Percentiles rank a stretch among this genome's conserved stretches.
These are phyloP conservation scores for Colletotrichum sidae DNA, from an alignment of 2,329 filamentous ascomycete species.

Conservation along the genomic window DNA sequence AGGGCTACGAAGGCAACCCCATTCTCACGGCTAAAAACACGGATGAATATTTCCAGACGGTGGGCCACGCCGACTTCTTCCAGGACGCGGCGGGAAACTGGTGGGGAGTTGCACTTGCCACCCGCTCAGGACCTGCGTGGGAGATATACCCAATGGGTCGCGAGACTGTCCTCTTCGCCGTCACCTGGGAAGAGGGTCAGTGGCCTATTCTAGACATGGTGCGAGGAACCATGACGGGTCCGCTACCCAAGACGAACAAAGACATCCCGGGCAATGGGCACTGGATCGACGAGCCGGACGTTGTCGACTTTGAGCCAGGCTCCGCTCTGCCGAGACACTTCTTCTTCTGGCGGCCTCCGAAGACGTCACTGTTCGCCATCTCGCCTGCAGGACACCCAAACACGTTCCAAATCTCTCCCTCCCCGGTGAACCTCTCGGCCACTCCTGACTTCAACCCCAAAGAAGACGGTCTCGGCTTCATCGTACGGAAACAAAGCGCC, in stretches of 20 bases:
- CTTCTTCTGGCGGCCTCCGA: constrained; percentile 59
- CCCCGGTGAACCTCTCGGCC: constrained; percentile 39
- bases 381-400: constrained; percentile 52
- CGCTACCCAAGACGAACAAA: constrained; percentile 47
- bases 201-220: constrained; percentile 61
- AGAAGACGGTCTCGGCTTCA: constrained; percentile 54
- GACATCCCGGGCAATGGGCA: constrained; percentile 54
- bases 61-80: constrained; percentile 59
- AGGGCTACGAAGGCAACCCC: constrained; percentile 54
- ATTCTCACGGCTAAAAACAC: constrained; percentile 56
- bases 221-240: constrained; percentile 56
- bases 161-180: constrained; percentile 62
- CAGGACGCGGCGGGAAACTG: constrained; percentile 59
- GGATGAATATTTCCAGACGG: constrained; percentile 54
- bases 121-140: constrained; percentile 55
- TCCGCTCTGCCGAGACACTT: constrained; percentile 56
- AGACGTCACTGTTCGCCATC: constrained; percentile 50
- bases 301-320: constrained; percentile 55
- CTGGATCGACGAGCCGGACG: constrained; percentile 55
- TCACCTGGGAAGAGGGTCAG: constrained; percentile 59
- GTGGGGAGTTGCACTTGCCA: constrained; percentile 63
- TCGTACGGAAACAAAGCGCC: constrained; percentile 66
- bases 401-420: constrained; percentile 43
- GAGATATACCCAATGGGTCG: constrained; percentile 64
- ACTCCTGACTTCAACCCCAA: constrained; percentile 54